phyloP scores from a whole-genome alignment of 108 stramenopile genomes.

The Discostella pseudostelligera region DNA sequence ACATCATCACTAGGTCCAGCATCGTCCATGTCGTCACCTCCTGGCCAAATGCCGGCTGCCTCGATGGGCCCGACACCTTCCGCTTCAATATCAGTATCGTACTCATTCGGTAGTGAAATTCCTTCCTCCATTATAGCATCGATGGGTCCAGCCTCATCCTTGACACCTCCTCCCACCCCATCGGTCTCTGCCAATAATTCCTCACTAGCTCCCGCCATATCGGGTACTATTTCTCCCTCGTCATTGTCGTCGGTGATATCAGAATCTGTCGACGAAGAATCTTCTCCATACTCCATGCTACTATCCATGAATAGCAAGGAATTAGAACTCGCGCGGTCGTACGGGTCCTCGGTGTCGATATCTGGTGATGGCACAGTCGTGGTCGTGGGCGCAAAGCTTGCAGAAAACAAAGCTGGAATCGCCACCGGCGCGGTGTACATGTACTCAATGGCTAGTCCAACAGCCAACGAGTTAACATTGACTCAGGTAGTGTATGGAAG shows the following conservation, averaged over 20 bases:
- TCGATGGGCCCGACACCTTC: neutral
- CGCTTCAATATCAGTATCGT: neutral
- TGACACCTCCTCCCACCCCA: neutral
- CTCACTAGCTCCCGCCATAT: too few species aligned
- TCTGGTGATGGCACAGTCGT: slow-evolving; percentile 14
- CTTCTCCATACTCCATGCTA: neutral
- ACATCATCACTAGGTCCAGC: neutral
- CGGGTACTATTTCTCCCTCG: too few species aligned
- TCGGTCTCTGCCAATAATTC: too few species aligned
- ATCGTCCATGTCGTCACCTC: neutral
- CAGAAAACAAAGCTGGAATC: slow-evolving; percentile 6
- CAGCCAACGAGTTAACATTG: neutral
- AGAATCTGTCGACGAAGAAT: slow-evolving; percentile 1
- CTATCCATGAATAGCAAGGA: slow-evolving; percentile 6
- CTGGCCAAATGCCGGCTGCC: neutral
- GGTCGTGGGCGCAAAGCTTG: slow-evolving; percentile 26
- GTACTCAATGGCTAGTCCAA: slow-evolving; percentile 8
- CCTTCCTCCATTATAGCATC: too few species aligned
- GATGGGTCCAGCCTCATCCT: too few species aligned
- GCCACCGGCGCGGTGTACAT: slow-evolving; percentile 29
- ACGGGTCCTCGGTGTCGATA: slow-evolving; percentile 20
- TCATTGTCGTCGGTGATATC: neutral
- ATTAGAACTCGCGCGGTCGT: slow-evolving; percentile 1
- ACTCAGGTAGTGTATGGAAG: slow-evolving; percentile 20
- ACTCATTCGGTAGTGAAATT: too few species aligned